Evolutionary conservation across 345 rosid species (phyloP), one percentile per base, ranked within the genome.

Genomic region (Syzygium aqueum): DNA sequence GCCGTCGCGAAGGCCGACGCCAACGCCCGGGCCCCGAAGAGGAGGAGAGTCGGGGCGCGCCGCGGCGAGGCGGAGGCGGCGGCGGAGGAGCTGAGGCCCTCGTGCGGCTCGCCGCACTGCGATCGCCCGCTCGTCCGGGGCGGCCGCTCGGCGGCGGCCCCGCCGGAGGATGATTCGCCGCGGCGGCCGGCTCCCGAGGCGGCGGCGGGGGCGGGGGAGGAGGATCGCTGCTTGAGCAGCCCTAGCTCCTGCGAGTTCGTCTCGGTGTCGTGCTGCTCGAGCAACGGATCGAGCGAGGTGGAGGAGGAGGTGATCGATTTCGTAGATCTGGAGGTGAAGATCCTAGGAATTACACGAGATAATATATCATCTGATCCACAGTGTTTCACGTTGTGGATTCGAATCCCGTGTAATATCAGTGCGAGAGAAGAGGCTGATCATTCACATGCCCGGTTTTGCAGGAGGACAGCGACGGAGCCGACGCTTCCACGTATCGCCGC

Each of bases 181-280:
- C 5, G 37, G 23, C 8, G 37, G 23, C 80, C 12, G 50, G 56
- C 51, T 56, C 54, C 43, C 56, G n/a, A n/a, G n/a, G 37, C 80
- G 27, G 51, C 27, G 40, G 61, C 59, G 19, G 63, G 3, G 83
- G 4, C 12, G 33, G 87, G n/a, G 85, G 73, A 51, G 33, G 87
- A 25, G 85, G 73, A 59, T 51, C 88, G 77, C n/a, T 85, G 87
- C 86, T 80, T 87, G 46, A 93, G 91, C 84, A 92, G 91, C 84
- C 40, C 87, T 89, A 88, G 89, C 86, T 88, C 89, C 17, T 92
- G 85, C 51, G 92, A 87, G 77, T 89, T 78, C 37, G 90, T 84
- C 63, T 89, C 92, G 11, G 90, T 90, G 86, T 94, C 95, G 85
- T 94, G 97, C 88, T 92, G 94, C 73, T 92, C 94, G 14, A 92